Base-by-base conservation (phyloP, 257 asterid genomes). In the Haberlea rhodopensis region DNA sequence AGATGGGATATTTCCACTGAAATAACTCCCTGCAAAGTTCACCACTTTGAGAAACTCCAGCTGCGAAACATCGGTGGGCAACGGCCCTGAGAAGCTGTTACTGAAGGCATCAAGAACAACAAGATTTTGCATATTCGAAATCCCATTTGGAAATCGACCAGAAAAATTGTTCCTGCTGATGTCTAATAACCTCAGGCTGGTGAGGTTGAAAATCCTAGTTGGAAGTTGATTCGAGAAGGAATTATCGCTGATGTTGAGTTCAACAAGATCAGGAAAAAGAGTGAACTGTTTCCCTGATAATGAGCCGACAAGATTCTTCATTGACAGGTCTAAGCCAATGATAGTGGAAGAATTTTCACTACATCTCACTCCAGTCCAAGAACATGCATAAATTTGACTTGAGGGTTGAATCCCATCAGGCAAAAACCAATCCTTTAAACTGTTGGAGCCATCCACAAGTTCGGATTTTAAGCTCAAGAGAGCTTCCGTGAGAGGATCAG, bases 21-120 rank as follows among this genome's bases (percentile, higher is more conserved):
- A 94, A 69, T 87, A 94, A 75, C 99, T 94, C 80, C 99, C 99
- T 0, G 99, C 99, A 64, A 94, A 90, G 73, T 94, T 94, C 51
- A 94, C 64, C 46, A 78, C 77, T 73, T 68, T 72, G 60, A 94
- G 91, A 1, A 84, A 69, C 63, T 72, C 75, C 37, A 90, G 61
- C 25, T 60, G 26, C 2, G 96, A 79, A 32, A 81, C 83, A 22
- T 87, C 99, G 0, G 70, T 29, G 0, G 99, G 97, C 18, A 94
- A 80, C 8, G 80, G 79, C 0, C 99, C 99, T 1, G 96, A 79
- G 71, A 94, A 94, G 77, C 97, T 87, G 76, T 94, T 94, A 75
- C 99, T 94, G 75, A 94, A 87, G 66, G 96, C 99, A 77, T 94
- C 96, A 72, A 94, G 97, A 74, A 78, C 83, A 26, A 70, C 84